Evolutionary conservation across 23 red algal species (phyloP), one percentile per base, ranked within the genome.

Genomic region (Rhodosorus marinus): DNA sequence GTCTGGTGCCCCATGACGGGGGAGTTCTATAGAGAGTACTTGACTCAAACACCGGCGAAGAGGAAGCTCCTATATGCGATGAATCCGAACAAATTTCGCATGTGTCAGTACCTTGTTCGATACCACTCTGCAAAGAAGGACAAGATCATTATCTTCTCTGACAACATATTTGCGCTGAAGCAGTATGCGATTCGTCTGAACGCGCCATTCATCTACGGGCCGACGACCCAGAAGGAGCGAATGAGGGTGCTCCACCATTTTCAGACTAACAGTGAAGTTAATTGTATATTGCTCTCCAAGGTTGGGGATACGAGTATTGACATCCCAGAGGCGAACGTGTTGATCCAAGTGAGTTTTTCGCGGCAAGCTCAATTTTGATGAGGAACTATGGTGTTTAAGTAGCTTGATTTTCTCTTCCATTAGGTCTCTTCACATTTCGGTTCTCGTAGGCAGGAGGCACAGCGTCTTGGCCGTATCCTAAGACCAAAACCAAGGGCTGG

Each of bases 1-100:
- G 87, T 94, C 9, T 94, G 87, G 87, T 94, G 87, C 52, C 77
- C 87, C 24, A 94, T 94, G 87, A 94, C 87, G 15, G 81, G 75
- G 9, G 87, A 94, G 35, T 94, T 94, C 42, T 94, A 84, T 41
- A 51, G 77, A 17, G 70, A 83, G 52, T 94, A 94, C 60, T 60
- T 94, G 34, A 38, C 52, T 36, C 60, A 63, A 26, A 55, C 42
- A 51, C 52, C 87, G 1, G 69, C 54, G 32, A 67, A 75, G 26
- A 52, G 70, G 20, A 82, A 83, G 76, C 76, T 94, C 20, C 52
- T 94, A 31, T 94, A 94, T 63, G 76, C 77, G n/a, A 94, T 94
- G 87, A 94, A 94, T 52, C 87, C 87, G 33, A 82, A 82, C 57
- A 94, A 94, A 59, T 80, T 83, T 41, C 87, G 80, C n/a, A 83